These are phyloP conservation scores for Pyricularia sp. DNA, from an alignment of 2,329 filamentous ascomycete species.

Conservation along the genomic window DNA sequence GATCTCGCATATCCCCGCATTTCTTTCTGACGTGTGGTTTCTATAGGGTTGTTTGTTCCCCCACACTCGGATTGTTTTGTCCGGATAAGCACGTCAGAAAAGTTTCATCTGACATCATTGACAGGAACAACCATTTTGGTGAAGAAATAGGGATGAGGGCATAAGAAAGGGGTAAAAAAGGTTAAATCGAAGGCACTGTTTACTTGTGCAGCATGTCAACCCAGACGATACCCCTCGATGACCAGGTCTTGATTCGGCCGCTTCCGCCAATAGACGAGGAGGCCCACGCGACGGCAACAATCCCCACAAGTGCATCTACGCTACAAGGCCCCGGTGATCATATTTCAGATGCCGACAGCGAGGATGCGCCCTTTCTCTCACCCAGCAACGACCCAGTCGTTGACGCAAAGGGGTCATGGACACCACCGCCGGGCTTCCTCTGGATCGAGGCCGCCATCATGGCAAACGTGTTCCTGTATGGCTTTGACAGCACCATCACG, in stretches of 20 bases:
- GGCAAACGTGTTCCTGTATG: constrained; percentile 50
- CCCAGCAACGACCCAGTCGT: background rate
- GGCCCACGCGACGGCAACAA: no score
- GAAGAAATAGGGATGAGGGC: no score
- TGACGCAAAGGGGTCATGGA: constrained; percentile 23
- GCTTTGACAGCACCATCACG: constrained; percentile 62
- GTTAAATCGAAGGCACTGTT: background rate
- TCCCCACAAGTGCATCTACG: no score
- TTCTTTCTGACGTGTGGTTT: background rate
- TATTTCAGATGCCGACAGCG: background rate
- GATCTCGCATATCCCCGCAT: background rate
- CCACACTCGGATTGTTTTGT: background rate
- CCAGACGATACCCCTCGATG: background rate
- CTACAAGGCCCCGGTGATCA: no score
- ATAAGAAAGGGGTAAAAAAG: no score
- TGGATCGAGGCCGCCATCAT: constrained; percentile 50
- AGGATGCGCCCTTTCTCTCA: background rate
- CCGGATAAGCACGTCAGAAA: background rate
- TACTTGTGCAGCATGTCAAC: background rate
- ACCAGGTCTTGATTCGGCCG: background rate
- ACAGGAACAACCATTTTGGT: background rate
- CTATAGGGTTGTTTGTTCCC: background rate
- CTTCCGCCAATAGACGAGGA: background rate
- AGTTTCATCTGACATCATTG: background rate
- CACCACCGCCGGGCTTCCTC: constrained; percentile 36